These are phyloP conservation scores for Leucosporidium creatinivorum DNA, from an alignment of 768 basidiomycete species.

Conservation along the genomic window DNA sequence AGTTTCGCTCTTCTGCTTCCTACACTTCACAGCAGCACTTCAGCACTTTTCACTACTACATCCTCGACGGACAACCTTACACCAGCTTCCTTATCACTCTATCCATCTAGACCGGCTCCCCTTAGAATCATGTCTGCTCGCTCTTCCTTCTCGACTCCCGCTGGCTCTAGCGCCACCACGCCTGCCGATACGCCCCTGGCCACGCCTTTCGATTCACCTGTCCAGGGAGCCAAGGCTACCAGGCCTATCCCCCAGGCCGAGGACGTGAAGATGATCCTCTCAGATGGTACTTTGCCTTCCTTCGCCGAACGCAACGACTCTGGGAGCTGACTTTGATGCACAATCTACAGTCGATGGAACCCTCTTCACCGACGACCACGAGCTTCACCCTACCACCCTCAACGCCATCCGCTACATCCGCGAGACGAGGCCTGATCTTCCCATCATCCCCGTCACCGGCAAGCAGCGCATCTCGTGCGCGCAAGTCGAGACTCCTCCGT, in stretches of 20 bases:
- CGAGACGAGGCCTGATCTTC: conserved; percentile 28
- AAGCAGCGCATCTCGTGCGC: conserved; percentile 34
- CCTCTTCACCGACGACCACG: conserved; percentile 34
- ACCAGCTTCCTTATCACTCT: no score
- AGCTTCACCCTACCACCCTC: conserved; percentile 29
- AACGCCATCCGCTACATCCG: conserved; percentile 32
- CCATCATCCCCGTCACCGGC: conserved; percentile 35
- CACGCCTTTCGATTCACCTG: conserved; percentile 27
- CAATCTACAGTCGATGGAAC: conserved; percentile 26
- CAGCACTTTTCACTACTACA: no score
- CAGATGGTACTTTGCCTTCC: conserved; percentile 1
- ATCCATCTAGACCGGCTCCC: no score
- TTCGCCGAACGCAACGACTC: not conserved
- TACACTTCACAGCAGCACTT: no score
- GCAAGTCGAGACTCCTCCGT: not conserved
- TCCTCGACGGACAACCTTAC: no score
- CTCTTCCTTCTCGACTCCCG: not conserved
- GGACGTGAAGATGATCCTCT: conserved; percentile 33
- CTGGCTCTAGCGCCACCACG: conserved; percentile 7
- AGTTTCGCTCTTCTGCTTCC: no score
- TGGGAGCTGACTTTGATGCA: not conserved
- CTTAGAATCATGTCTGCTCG: no score
- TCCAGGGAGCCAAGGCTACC: conserved; percentile 7
- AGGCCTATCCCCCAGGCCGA: conserved; percentile 20
- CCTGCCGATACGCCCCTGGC: conserved; percentile 31